Percentiles rank a stretch among this genome's conserved stretches.
These are phyloP conservation scores for Pseudogymnoascus sp. DNA, from an alignment of 2,329 filamentous ascomycete genomes.

Conservation along the genomic window DNA sequence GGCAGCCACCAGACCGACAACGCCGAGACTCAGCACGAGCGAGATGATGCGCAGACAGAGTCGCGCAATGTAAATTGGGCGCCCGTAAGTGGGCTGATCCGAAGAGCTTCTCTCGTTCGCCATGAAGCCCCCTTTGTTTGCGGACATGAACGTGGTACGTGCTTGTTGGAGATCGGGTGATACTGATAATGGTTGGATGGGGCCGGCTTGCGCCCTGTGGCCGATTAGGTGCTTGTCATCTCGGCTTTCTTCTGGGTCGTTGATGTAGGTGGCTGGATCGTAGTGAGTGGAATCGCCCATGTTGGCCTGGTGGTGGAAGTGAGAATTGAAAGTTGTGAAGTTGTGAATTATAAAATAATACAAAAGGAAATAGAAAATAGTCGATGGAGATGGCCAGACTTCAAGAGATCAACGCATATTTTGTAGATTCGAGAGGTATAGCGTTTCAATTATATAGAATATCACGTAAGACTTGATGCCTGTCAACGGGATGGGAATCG, in stretches of 20 bases:
- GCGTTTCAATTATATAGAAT: slow-evolving; percentile 2
- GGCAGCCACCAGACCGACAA: neutral
- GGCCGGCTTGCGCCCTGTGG: neutral
- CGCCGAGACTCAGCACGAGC: neutral
- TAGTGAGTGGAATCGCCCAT: slow-evolving; percentile 1
- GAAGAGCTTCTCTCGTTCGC: neutral
- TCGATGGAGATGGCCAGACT: neutral
- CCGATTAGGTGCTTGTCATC: slow-evolving; percentile 2
- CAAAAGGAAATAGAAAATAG: neutral
- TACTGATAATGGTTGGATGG: neutral
- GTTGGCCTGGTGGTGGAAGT: neutral
- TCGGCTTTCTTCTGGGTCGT: neutral
- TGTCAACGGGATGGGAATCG: neutral
- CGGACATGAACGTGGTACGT: neutral
- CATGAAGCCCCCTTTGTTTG: neutral
- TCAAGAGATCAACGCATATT: neutral
- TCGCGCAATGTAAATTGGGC: neutral
- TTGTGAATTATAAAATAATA: neutral
- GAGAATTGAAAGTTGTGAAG: neutral
- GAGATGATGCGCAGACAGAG: slow-evolving; percentile 4
- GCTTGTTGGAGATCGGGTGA: neutral
- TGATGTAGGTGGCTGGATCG: neutral
- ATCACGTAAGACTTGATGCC: neutral
- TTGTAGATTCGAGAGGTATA: neutral
- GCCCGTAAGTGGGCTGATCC: neutral